Percentiles rank a stretch among this genome's conserved stretches.
phyloP scores from a whole-genome alignment of 1,284 basidiomycete genomes.

The Clitocybe nebularis region DNA sequence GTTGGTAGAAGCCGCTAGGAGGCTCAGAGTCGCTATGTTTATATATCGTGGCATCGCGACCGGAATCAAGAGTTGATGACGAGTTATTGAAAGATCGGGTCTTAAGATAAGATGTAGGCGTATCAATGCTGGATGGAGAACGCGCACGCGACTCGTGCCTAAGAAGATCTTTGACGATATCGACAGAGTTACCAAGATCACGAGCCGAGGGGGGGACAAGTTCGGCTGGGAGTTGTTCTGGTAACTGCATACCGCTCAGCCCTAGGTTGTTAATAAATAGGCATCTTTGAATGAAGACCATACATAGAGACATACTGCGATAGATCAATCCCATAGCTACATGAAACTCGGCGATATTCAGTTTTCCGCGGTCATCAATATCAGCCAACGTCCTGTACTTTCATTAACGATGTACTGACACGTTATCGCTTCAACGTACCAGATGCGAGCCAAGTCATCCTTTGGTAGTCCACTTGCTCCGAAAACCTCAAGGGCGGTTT shows the following conservation, averaged over 20 bases:
- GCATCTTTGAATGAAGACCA: background rate
- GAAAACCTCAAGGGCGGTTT: constrained; percentile 90
- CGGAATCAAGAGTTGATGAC: constrained; percentile 49
- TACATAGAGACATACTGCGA: constrained; percentile 60
- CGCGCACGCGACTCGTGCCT: constrained; percentile 76
- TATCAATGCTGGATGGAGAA: constrained; percentile 48
- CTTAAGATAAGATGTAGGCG: constrained; percentile 58
- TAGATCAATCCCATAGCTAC: constrained; percentile 99
- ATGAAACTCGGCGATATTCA: constrained; percentile 96
- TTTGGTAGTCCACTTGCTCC: constrained; percentile 88
- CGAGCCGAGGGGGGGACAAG: constrained; percentile 90
- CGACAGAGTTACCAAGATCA: constrained; percentile 89
- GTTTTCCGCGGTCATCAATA: constrained; percentile 86
- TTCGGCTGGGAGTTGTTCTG: constrained; percentile 84
- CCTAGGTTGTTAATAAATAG: constrained; percentile 39
- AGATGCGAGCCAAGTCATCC: constrained; percentile 92
- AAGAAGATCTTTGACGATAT: constrained; percentile 87
- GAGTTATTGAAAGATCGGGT: constrained; percentile 68
- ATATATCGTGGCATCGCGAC: constrained; percentile 89
- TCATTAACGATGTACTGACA: constrained; percentile 1
- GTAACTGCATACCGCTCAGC: constrained; percentile 90
- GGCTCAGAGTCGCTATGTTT: constrained; percentile 74
- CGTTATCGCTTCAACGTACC: constrained; percentile 51
- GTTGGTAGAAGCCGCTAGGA: constrained; percentile 72
- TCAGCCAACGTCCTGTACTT: constrained; percentile 80